Evolutionary conservation across 345 rosid species (phyloP).

Genomic region (Luvunga scandens): DNA sequence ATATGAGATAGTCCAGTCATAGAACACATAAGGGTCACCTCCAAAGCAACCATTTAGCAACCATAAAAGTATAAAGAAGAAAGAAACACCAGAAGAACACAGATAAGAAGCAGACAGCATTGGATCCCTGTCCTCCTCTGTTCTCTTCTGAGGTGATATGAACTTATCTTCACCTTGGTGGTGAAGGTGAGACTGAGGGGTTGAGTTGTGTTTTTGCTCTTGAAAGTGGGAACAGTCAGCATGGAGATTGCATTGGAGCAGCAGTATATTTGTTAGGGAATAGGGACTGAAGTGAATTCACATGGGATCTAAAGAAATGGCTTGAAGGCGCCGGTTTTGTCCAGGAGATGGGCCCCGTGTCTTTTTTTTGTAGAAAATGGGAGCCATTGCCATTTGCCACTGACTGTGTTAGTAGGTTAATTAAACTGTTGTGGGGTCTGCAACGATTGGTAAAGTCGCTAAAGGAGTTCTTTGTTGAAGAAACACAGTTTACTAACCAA

Average conservation of each 20-base stretch:
- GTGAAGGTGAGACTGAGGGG: not conserved
- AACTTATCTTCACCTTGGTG: conserved; percentile 13
- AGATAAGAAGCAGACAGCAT: conserved; percentile 32
- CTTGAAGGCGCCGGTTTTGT: not conserved
- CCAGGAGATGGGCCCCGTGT: not conserved
- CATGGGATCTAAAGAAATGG: conserved; percentile 5
- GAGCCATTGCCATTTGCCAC: not conserved
- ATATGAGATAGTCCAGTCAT: conserved; percentile 90
- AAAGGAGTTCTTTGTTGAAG: not conserved
- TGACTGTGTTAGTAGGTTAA: too few relatives aligned
- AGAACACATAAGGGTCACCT: conserved; percentile 74
- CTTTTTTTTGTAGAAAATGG: not conserved
- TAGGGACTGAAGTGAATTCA: not conserved
- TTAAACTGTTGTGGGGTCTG: not conserved
- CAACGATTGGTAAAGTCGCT: not conserved
- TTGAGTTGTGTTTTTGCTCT: not conserved
- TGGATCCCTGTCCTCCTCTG: conserved; percentile 21
- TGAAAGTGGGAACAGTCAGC: not conserved
- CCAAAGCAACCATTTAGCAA: conserved; percentile 37
- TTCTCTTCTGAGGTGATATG: not conserved
- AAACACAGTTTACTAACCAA: not conserved
- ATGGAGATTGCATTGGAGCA: not conserved
- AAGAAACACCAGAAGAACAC: conserved; percentile 16
- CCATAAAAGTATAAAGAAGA: conserved; percentile 23
- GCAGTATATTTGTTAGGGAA: not conserved